A percentile compares a stretch with the other conserved stretches of the same genome.
Conservation (phyloP, 108 stramenopile species). For the Ochromonas danica region DNA sequence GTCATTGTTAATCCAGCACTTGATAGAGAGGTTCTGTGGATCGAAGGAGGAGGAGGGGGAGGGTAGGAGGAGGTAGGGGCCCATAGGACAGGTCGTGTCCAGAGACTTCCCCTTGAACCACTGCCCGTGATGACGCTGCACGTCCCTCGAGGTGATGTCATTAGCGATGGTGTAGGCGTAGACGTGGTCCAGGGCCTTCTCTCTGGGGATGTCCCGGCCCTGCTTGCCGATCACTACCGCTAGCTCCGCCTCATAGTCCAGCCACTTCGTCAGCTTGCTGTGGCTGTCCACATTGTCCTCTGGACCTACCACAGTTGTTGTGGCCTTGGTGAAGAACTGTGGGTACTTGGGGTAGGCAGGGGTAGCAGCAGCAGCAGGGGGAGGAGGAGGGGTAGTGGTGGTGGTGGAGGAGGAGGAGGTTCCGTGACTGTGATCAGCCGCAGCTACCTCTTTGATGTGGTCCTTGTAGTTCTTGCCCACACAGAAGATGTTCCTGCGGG, state of each 20-base stretch:
- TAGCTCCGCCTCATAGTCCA: conserved; percentile 56
- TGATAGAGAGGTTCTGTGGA: conserved; percentile 39
- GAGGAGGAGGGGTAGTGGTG: no score
- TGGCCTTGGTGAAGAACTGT: conserved; percentile 45
- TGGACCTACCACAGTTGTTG: conserved; percentile 37
- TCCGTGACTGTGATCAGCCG: not conserved
- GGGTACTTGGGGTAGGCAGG: conserved; percentile 35
- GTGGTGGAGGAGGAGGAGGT: not conserved
- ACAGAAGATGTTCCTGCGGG: conserved; percentile 7
- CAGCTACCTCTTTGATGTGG: conserved; percentile 37
- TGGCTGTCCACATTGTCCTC: conserved; percentile 36
- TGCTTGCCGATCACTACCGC: conserved; percentile 47
- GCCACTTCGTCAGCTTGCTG: not conserved
- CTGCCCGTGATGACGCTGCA: conserved; percentile 48
- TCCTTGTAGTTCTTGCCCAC: conserved; percentile 43
- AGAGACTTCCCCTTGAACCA: conserved; percentile 46
- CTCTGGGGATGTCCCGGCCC: conserved; percentile 39
- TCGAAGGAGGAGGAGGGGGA: not conserved
- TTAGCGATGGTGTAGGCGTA: conserved; percentile 49
- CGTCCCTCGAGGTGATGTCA: conserved; percentile 41
- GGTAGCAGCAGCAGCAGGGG: no score
- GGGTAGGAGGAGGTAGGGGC: conserved; percentile 37
- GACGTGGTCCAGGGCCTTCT: conserved; percentile 46
- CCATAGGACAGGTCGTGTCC: conserved; percentile 51
- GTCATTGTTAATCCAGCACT: conserved; percentile 34